phyloP scores from a whole-genome alignment of 2,329 filamentous ascomycete genomes.

The Diaporthe capsici region DNA sequence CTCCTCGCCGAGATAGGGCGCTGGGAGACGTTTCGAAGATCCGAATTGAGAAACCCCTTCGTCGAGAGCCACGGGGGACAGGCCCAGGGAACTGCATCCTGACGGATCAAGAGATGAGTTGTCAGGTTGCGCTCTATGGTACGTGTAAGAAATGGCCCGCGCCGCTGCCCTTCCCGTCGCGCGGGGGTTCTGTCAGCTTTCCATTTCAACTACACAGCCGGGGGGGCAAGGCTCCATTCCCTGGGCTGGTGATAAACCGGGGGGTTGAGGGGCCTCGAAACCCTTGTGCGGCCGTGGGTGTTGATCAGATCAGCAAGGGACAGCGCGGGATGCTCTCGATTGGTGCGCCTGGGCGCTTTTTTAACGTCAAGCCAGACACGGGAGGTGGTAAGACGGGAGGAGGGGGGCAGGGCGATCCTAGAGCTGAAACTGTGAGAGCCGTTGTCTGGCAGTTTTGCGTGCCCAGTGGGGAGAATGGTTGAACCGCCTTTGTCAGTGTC shows the following conservation, averaged over 20 bases:
- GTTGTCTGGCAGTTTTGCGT: neutral
- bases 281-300: constrained; percentile 15
- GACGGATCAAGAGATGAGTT: constrained; percentile 27
- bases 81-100: constrained; percentile 15
- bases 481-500: constrained; percentile 7
- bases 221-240: neutral
- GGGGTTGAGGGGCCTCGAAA: constrained; percentile 12
- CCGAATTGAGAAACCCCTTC: constrained; percentile 4
- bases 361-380: constrained; percentile 31
- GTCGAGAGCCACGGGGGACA: neutral
- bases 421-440: constrained; percentile 35
- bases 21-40: neutral
- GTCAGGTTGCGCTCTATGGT: neutral
- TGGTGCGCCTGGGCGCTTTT: constrained; percentile 35
- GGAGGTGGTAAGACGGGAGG: constrained; percentile 30
- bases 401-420: neutral
- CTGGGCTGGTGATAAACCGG: constrained; percentile 9
- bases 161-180: constrained; percentile 30
- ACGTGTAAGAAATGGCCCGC: constrained; percentile 31
- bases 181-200: constrained; percentile 19
- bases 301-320: constrained; percentile 35
- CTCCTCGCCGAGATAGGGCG: neutral
- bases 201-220: neutral
- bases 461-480: constrained; percentile 29
- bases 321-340: constrained; percentile 30